Percentiles rank a stretch among this genome's conserved stretches.
Conservation (phyloP, 2,329 filamentous ascomycete species). For the Lachnellula arida region DNA sequence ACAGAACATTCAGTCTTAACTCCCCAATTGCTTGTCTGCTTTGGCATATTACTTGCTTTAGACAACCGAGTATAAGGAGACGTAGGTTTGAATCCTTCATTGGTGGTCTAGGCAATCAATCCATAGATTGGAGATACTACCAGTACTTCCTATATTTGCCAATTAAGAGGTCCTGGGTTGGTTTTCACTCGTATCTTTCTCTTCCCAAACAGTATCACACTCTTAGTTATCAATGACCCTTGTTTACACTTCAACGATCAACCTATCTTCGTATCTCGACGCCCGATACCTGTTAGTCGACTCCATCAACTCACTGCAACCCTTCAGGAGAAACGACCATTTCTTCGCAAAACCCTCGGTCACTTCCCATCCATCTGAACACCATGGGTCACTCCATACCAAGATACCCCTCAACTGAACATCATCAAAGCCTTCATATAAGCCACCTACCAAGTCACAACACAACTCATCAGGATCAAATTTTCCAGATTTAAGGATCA, state of each 20-base stretch:
- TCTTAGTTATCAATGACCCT: no score
- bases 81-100: no score
- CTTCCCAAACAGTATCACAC: no score
- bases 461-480: constrained; percentile 11
- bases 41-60: no score
- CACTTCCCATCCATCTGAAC: constrained; percentile 42
- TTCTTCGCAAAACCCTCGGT: constrained; percentile 40
- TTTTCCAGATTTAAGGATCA: constrained; percentile 5
- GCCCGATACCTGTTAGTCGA: constrained; percentile 34
- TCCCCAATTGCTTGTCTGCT: no score
- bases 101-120: no score
- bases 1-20: no score
- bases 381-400: constrained; percentile 43
- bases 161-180: no score
- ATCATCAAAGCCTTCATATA: constrained; percentile 14
- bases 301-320: constrained; percentile 35
- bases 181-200: no score
- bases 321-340: constrained; percentile 39
- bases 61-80: no score
- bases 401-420: constrained; percentile 9
- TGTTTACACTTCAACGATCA: constrained; percentile 5
- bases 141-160: no score
- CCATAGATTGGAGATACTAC: no score
- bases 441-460: constrained; percentile 5
- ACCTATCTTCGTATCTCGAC: constrained; percentile 4